These are phyloP conservation scores for Cyberlindnera mycetangii DNA, from an alignment of 805 yeast species.

Conservation along the genomic window DNA sequence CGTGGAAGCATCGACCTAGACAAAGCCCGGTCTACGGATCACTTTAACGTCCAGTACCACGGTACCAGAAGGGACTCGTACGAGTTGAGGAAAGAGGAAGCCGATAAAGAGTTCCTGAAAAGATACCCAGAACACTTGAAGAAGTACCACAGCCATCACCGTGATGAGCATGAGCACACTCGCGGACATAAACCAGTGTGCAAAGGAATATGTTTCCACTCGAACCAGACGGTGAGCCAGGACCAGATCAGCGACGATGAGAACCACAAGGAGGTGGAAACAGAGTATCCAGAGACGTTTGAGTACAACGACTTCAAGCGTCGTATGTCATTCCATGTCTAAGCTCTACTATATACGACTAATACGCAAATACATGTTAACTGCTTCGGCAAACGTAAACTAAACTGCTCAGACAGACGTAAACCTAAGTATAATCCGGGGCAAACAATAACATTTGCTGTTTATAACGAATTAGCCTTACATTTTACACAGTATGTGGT, in stretches of 20 bases:
- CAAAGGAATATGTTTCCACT: slow-evolving; percentile 10
- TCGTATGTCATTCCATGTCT: slow-evolving; percentile 19
- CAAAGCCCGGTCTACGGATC: slow-evolving; percentile 7
- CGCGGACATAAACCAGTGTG: too few relatives aligned
- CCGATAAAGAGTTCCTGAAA: neutral
- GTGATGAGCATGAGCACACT: neutral
- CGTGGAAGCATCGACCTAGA: slow-evolving; percentile 9
- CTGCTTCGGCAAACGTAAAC: too few relatives aligned
- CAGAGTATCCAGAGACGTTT: slow-evolving; percentile 15
- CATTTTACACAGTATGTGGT: neutral
- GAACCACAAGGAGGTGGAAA: neutral
- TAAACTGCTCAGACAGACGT: too few relatives aligned
- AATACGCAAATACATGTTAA: too few relatives aligned
- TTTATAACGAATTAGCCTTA: too few relatives aligned
- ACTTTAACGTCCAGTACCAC: slow-evolving; percentile 11
- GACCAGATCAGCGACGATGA: too few relatives aligned
- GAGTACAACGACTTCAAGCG: slow-evolving; percentile 27
- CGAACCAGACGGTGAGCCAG: slow-evolving; percentile 9
- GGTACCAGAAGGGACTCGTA: slow-evolving; percentile 7
- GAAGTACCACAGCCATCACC: neutral
- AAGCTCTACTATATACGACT: neutral
- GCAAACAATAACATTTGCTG: too few relatives aligned
- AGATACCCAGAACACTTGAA: slow-evolving; percentile 2
- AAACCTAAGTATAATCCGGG: too few relatives aligned
- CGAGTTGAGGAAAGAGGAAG: slow-evolving; percentile 2